A percentile compares a stretch with the other conserved stretches of the same genome.
phyloP scores from a whole-genome alignment of 1,284 basidiomycete genomes.

The Pseudozyma sp. region DNA sequence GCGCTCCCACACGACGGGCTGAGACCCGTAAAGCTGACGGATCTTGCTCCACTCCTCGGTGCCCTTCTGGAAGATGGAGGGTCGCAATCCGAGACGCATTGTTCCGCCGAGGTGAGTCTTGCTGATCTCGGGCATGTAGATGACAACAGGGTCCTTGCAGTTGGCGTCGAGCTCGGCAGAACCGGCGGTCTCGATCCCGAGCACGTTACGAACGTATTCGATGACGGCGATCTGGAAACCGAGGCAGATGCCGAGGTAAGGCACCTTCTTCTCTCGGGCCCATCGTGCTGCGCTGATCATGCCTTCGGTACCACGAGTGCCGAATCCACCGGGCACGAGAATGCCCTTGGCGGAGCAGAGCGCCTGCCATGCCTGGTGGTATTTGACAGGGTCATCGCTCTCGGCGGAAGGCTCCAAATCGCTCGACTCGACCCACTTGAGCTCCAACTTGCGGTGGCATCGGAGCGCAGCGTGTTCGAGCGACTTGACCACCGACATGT shows the following conservation, averaged over 20 bases:
- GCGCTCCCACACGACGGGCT: constrained; percentile 89
- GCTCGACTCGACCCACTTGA: constrained; percentile 91
- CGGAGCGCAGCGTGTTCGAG: constrained; percentile 96
- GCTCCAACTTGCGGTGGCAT: constrained; percentile 77
- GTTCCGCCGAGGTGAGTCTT: constrained; percentile 98
- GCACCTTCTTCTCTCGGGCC: constrained; percentile 92
- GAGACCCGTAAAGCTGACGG: constrained; percentile 86
- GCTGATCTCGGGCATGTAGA: constrained; percentile 99
- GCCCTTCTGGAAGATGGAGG: constrained; percentile 84
- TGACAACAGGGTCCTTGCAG: constrained; percentile 79
- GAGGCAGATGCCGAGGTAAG: constrained; percentile 95
- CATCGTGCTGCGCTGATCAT: constrained; percentile 98
- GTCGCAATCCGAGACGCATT: constrained; percentile 94
- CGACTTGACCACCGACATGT: constrained; percentile 97
- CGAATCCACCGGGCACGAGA: constrained; percentile 86
- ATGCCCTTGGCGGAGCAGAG: constrained; percentile 80
- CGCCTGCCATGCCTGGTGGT: constrained; percentile 94
- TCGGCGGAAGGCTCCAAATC: constrained; percentile 87
- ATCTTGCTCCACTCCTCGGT: constrained; percentile 72
- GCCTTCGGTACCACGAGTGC: constrained; percentile 90
- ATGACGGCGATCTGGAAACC: constrained; percentile 98
- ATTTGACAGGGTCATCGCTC: constrained; percentile 82
- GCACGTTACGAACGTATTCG: constrained; percentile 91
- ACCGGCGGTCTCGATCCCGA: constrained; percentile 84
- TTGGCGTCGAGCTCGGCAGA: constrained; percentile 82